Base-by-base conservation (phyloP, 2,329 filamentous ascomycete genomes). In the Ophiostoma himal-ulmi region DNA sequence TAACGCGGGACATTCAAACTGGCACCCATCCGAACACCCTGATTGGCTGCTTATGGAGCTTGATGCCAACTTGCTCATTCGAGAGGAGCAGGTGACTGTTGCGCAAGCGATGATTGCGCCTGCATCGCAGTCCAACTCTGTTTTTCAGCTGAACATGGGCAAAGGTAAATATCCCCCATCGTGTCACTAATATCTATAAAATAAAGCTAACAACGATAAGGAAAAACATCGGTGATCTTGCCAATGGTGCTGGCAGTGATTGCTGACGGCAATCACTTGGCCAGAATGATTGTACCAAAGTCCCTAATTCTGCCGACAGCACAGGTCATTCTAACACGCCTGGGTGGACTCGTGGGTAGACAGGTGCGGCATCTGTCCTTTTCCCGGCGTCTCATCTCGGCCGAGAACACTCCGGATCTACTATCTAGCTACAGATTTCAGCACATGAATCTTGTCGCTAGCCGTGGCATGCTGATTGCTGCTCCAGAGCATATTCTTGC, bases 21-120 rank as follows among this genome's bases (percentile, higher is more conserved):
- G 88, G 88, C 75, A 80, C 2, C 83, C 86, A 0, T n/a, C 76
- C 0, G 77, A 85, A 0, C 76, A 83, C 41, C 81, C 87, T 0
- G 89, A 92, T 74, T 91, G 88, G 85, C 76, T 92, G 0, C 79
- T 92, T 0, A 77, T 92, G 0, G 89, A 92, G 72, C 84, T 92
- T 17, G 89, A 92, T 68, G 81, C 83, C 0, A 83, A 90, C 71
- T 77, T 92, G 2, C 79, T 89, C 37, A 87, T 92, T 69, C 83
- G 89, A 0, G 79, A 82, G 0, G 84, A 85, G 2, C 89, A 92
- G 73, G 81, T 89, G 0, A 81, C 87, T 5, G 88, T 92, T 7
- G 88, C 89, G 0, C 73, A 79, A 1, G 85, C 86, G 0, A 91
- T 86, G 22, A 87, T 89, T 1, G 78, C 78, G 0, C 88, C 89